Evolutionary conservation across 768 basidiomycete genomes (phyloP).

Genomic region (Fibroporia radiculosa): DNA sequence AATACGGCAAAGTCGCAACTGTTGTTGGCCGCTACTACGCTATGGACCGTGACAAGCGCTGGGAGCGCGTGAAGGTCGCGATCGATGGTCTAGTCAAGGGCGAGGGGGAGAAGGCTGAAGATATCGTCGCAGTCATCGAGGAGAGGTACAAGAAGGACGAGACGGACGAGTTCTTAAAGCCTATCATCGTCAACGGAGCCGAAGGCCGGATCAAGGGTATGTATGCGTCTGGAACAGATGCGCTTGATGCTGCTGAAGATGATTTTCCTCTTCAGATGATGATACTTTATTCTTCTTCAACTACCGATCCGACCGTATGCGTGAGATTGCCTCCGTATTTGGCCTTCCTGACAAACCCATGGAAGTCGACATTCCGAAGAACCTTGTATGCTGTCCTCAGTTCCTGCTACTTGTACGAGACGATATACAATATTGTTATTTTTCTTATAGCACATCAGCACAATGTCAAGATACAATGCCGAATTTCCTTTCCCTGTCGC

Average conservation of each 20-base stretch:
- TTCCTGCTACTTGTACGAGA: neutral
- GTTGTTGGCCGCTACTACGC: constrained; percentile 90
- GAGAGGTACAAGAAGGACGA: constrained; percentile 76
- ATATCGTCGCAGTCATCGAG: constrained; percentile 58
- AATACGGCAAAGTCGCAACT: constrained; percentile 76
- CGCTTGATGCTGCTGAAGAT: neutral
- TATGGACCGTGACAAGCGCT: constrained; percentile 95
- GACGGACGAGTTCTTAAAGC: constrained; percentile 95
- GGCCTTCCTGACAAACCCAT: constrained; percentile 79
- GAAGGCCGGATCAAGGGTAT: constrained; percentile 75
- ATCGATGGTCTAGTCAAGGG: constrained; percentile 80
- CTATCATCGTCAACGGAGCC: constrained; percentile 79
- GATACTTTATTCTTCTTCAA: constrained; percentile 97
- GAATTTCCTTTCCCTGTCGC: constrained; percentile 87
- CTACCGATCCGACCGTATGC: constrained; percentile 94
- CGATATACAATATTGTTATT: neutral
- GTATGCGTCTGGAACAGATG: constrained; percentile 15
- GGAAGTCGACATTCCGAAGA: constrained; percentile 72
- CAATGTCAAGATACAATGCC: constrained; percentile 90
- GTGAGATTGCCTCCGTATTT: constrained; percentile 79
- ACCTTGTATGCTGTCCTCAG: constrained; percentile 49
- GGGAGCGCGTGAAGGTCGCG: constrained; percentile 90
- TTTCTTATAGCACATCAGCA: constrained; percentile 62
- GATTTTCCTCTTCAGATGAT: constrained; percentile 38
- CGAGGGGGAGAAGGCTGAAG: constrained; percentile 48